A percentile compares a stretch with the other conserved stretches of the same genome.
Conservation (phyloP, 1,139 yeast genomes). For the Debaryomyces udenii region DNA sequence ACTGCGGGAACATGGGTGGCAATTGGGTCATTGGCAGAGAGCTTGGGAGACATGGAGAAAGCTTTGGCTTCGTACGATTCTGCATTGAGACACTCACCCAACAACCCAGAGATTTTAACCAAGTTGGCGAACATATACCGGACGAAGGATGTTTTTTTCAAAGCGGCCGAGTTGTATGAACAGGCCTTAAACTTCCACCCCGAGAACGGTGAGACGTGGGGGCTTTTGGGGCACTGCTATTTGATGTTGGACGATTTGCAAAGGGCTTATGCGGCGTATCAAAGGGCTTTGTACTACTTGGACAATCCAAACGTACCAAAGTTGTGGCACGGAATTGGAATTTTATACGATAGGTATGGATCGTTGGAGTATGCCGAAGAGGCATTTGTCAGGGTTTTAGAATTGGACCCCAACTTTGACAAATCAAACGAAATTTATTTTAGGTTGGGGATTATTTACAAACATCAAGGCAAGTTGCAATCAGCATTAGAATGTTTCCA, state of each 20-base stretch:
- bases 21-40: conserved; percentile 87
- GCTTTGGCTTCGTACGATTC: conserved; percentile 89
- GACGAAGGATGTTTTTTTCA: conserved; percentile 84
- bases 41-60: conserved; percentile 84
- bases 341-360: conserved; percentile 92
- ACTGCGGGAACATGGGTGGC: conserved; percentile 94
- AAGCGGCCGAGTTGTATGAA: conserved; percentile 93
- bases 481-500: conserved; percentile 93
- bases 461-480: conserved; percentile 86
- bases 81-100: conserved; percentile 86
- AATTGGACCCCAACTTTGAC: conserved; percentile 93
- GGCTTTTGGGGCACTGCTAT: conserved; percentile 93
- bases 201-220: conserved; percentile 97
- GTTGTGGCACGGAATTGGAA: conserved; percentile 98
- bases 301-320: conserved; percentile 95
- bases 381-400: conserved; percentile 94
- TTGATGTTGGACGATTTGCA: conserved; percentile 95
- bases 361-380: conserved; percentile 97
- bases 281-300: conserved; percentile 87
- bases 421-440: conserved; percentile 96
- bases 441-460: conserved; percentile 94
- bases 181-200: conserved; percentile 80
- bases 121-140: conserved; percentile 88
- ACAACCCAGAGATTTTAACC: conserved; percentile 81
- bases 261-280: conserved; percentile 94